Evolutionary conservation across 2,329 filamentous ascomycete genomes (phyloP).

Genomic region (Trichophyton schoenleinii): DNA sequence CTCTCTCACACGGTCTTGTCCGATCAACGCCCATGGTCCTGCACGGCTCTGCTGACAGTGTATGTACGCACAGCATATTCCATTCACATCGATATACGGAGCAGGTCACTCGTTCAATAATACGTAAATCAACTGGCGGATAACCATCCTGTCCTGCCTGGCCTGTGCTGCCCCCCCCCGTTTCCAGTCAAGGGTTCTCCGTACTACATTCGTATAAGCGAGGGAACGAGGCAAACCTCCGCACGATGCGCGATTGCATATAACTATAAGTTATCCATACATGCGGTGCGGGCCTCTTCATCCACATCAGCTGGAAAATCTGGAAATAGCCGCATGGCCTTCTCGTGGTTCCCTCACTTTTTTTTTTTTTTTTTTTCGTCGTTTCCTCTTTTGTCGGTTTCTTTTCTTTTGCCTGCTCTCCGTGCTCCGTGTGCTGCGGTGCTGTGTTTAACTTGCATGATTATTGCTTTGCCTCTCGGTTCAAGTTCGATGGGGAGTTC

Average conservation of each 20-base stretch:
- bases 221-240: not conserved
- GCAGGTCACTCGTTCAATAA: too few relatives aligned
- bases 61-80: not conserved
- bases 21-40: not conserved
- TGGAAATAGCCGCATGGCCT: not conserved
- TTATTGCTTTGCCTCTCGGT: not conserved
- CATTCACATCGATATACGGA: not conserved
- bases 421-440: too few relatives aligned
- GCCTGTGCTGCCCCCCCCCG: too few relatives aligned
- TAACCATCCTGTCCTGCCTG: too few relatives aligned
- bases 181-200: not conserved
- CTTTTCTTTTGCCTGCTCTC: too few relatives aligned
- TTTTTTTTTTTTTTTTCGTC: not conserved
- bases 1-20: not conserved
- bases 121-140: too few relatives aligned
- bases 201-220: not conserved
- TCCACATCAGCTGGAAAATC: not conserved
- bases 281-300: not conserved
- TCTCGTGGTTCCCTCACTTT: not conserved
- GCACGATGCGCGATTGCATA: not conserved
- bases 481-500: not conserved
- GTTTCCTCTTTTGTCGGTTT: too few relatives aligned
- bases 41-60: not conserved
- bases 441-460: not conserved
- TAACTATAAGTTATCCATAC: not conserved